A percentile compares a stretch with the other conserved stretches of the same genome.
phyloP scores from a whole-genome alignment of 768 basidiomycete species.

The Mrakia blollopis region DNA sequence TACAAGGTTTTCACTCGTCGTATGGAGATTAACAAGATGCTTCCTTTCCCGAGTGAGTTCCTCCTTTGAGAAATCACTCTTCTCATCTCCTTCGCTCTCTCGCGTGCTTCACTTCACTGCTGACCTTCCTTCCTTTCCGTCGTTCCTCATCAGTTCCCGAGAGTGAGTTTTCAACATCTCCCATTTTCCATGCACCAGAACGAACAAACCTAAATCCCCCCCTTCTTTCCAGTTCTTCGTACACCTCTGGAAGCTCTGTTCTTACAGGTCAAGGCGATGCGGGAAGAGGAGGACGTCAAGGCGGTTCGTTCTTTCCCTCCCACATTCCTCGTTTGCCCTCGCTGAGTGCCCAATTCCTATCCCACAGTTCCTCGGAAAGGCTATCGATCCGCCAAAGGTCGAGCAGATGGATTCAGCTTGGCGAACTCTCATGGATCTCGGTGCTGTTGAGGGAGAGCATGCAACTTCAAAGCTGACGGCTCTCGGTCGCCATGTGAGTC shows the following conservation, averaged over 20 bases:
- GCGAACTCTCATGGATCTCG: slow-evolving; percentile 65
- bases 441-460: slow-evolving; percentile 59
- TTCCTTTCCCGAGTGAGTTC: slow-evolving; percentile 49
- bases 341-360: too few species aligned
- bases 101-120: background rate
- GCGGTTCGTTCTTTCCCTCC: slow-evolving; percentile 43
- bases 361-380: slow-evolving; percentile 57
- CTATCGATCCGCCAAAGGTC: slow-evolving; percentile 76
- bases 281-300: slow-evolving; percentile 71
- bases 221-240: slow-evolving; percentile 51
- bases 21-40: slow-evolving; percentile 62
- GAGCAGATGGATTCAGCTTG: slow-evolving; percentile 72
- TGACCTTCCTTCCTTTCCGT: background rate
- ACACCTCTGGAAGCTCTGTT: slow-evolving; percentile 78
- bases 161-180: slow-evolving; percentile 43
- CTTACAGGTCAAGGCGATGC: slow-evolving; percentile 72
- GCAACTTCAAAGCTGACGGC: slow-evolving; percentile 60
- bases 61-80: background rate
- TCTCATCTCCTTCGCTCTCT: background rate
- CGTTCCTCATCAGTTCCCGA: slow-evolving; percentile 59
- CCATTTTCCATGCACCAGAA: background rate
- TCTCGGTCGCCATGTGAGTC: slow-evolving; percentile 53
- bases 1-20: slow-evolving; percentile 80
- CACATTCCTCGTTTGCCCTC: background rate
- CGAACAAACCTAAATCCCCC: too few species aligned